Conservation (phyloP, 495 filamentous ascomycete species). For the Talaromyces ruber region DNA sequence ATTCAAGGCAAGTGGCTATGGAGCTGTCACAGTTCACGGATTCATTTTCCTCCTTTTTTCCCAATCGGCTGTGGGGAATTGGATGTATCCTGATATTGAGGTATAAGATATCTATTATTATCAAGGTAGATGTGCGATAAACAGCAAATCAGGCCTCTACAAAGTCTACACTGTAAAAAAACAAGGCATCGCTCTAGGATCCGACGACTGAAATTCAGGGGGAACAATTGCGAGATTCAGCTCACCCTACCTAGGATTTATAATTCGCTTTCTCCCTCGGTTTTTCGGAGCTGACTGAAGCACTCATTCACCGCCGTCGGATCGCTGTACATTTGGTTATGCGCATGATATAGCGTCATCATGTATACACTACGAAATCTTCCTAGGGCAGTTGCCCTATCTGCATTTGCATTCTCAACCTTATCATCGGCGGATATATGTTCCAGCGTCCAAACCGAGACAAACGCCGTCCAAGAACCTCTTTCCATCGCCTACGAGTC, state of each 20-base stretch:
- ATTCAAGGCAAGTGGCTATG: neutral
- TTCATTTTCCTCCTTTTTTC: neutral
- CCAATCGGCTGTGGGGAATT: neutral
- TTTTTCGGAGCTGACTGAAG: neutral
- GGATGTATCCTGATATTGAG: neutral
- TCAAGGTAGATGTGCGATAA: neutral
- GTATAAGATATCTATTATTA: neutral
- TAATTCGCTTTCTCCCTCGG: neutral
- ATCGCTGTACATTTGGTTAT: neutral
- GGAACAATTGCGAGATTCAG: neutral
- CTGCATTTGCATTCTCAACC: neutral
- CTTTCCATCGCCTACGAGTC: constrained; percentile 18
- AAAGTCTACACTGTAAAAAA: neutral
- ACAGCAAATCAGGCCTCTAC: neutral
- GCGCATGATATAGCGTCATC: neutral
- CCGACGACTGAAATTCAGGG: neutral
- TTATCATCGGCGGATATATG: constrained; percentile 24
- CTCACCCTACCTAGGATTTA: neutral
- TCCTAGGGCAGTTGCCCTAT: neutral
- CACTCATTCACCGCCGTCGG: neutral
- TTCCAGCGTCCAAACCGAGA: constrained; percentile 16
- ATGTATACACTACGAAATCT: neutral
- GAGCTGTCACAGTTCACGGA: neutral
- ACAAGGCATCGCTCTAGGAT: neutral
- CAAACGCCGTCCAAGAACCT: constrained; percentile 15